Conservation (phyloP, 306 rosid species). For the Rosa rugosa region DNA sequence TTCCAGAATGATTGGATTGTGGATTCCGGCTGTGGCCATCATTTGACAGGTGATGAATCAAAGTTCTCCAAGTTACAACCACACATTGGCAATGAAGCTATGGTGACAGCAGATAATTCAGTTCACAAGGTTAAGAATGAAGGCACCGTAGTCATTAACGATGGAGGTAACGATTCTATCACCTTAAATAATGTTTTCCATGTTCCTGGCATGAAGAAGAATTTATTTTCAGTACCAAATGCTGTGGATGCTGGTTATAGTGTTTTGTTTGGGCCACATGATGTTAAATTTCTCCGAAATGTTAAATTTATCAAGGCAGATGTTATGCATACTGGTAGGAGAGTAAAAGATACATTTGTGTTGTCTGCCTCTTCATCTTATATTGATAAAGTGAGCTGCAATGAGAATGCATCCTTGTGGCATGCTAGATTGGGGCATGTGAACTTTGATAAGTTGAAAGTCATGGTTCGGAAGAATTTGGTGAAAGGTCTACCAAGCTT, state of each 20-base stretch:
- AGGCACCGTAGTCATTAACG: neutral
- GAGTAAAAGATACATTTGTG: neutral
- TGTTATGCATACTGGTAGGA: neutral
- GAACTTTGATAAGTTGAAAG: neutral
- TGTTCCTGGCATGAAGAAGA: neutral
- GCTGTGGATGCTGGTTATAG: neutral
- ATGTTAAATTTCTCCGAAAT: neutral
- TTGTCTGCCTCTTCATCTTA: neutral
- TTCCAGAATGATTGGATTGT: neutral
- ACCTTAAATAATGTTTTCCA: neutral
- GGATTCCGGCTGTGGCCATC: neutral
- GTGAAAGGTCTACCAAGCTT: neutral
- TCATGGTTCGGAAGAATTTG: neutral
- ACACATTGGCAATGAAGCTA: too few species aligned
- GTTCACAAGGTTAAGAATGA: neutral
- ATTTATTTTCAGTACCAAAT: neutral
- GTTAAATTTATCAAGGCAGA: neutral
- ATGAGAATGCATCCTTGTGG: neutral
- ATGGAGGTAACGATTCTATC: neutral
- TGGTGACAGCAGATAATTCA: too few species aligned
- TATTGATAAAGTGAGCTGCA: neutral
- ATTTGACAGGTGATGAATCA: too few species aligned
- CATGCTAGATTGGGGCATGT: neutral
- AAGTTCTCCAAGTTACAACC: too few species aligned
- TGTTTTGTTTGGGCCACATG: neutral